A percentile compares a stretch with the other conserved stretches of the same genome.
Evolutionary conservation across 2,329 filamentous ascomycete species (phyloP).

Genomic region (Fusarium oxysporum): DNA sequence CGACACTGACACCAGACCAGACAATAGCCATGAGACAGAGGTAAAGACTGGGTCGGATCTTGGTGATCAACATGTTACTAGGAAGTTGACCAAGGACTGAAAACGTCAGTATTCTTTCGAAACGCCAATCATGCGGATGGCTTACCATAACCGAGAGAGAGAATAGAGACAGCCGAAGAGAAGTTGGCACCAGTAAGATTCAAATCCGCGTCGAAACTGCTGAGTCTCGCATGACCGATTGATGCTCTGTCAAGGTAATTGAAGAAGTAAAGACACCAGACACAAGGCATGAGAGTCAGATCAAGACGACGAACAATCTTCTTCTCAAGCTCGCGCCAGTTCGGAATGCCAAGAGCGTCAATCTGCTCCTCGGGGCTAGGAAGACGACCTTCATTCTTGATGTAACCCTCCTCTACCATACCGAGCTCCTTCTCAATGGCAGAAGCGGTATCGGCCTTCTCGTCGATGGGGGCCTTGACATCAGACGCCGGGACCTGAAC

Average conservation of each 20-base stretch:
- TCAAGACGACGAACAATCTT: slow-evolving; percentile 21
- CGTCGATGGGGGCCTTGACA: not conserved
- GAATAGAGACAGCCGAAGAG: slow-evolving; percentile 18
- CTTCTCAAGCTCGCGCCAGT: slow-evolving; percentile 21
- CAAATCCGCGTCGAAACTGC: slow-evolving; percentile 1
- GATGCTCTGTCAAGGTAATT: slow-evolving; percentile 24
- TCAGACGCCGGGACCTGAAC: not conserved
- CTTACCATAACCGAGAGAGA: slow-evolving; percentile 18
- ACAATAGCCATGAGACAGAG: slow-evolving; percentile 20
- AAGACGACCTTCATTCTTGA: slow-evolving; percentile 7
- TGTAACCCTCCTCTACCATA: slow-evolving; percentile 3
- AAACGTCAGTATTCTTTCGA: not conserved
- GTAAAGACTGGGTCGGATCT: slow-evolving; percentile 8
- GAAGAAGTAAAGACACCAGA: slow-evolving; percentile 25
- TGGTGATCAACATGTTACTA: slow-evolving; percentile 22
- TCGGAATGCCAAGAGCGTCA: slow-evolving; percentile 4
- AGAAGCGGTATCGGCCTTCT: not conserved
- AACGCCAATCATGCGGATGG: rapidly evolving
- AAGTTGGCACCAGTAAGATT: slow-evolving; percentile 7
- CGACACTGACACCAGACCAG: slow-evolving; percentile 12
- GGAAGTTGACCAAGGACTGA: slow-evolving; percentile 9
- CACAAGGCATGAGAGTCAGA: slow-evolving; percentile 20
- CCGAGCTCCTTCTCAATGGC: slow-evolving; percentile 10
- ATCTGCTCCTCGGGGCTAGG: slow-evolving; percentile 19
- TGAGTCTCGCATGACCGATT: slow-evolving; percentile 3